Percentiles rank a stretch among this genome's conserved stretches.
Evolutionary conservation across 1,139 yeast genomes (phyloP).

Genomic region (Pichia cactophila): DNA sequence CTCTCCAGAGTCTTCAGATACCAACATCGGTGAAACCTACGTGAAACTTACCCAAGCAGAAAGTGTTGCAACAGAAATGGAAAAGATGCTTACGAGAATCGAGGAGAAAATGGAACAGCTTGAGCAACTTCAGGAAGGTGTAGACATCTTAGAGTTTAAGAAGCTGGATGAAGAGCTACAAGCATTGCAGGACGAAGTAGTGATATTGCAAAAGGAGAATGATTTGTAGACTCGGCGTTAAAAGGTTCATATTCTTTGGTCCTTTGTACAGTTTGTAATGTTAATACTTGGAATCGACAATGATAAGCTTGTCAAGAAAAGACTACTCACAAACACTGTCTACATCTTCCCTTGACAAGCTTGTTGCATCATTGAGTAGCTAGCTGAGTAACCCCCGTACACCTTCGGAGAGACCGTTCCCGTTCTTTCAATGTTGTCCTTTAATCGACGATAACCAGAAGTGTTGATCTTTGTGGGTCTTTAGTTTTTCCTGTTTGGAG

Average conservation of each 20-base stretch:
- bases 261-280: too few species aligned
- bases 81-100: conserved; percentile 46
- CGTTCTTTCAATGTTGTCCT: too few species aligned
- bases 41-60: conserved; percentile 10
- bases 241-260: not conserved
- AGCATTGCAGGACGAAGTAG: conserved; percentile 7
- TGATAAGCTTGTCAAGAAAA: too few species aligned
- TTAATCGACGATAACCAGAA: too few species aligned
- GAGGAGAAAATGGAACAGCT: conserved; percentile 47
- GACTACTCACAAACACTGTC: too few species aligned
- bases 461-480: not conserved
- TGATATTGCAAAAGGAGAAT: conserved; percentile 1
- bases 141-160: not conserved
- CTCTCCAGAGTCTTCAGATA: not conserved
- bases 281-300: too few species aligned
- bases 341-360: too few species aligned
- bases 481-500: too few species aligned
- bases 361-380: too few species aligned
- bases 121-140: conserved; percentile 5
- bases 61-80: conserved; percentile 33
- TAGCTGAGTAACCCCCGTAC: too few species aligned
- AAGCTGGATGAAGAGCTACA: conserved; percentile 6
- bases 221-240: not conserved
- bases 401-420: too few species aligned
- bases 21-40: conserved; percentile 8